Percentiles rank a stretch among this genome's conserved stretches.
Evolutionary conservation across 2,329 filamentous ascomycete species (phyloP).

Genomic region (Phyllosticta citrichinensis): DNA sequence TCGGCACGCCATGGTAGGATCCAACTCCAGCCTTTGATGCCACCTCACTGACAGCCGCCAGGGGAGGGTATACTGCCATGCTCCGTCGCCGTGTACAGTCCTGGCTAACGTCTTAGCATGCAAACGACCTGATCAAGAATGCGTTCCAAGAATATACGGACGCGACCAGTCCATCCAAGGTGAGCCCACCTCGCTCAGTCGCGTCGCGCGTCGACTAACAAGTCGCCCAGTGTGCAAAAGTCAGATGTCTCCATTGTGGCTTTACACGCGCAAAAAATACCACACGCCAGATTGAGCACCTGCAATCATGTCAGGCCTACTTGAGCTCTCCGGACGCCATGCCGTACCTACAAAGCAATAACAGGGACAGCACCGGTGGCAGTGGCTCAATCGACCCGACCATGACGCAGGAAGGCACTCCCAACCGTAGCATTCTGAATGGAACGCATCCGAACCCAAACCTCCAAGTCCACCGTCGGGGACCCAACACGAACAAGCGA

Average conservation of each 20-base stretch:
- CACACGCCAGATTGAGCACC: slow-evolving; percentile 41
- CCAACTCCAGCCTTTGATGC: background rate
- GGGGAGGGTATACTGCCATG: background rate
- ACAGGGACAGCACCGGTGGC: background rate
- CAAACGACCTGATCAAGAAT: slow-evolving; percentile 33
- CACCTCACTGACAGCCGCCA: background rate
- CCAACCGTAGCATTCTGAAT: slow-evolving; percentile 29
- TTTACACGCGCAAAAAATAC: slow-evolving; percentile 42
- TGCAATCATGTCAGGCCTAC: slow-evolving; percentile 36
- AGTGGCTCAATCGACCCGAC: slow-evolving; percentile 2
- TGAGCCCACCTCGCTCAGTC: slow-evolving; percentile 9
- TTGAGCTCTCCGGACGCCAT: slow-evolving; percentile 35
- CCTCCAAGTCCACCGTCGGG: slow-evolving; percentile 35
- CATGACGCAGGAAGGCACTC: slow-evolving; percentile 10
- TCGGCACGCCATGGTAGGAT: background rate
- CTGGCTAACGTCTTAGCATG: slow-evolving; percentile 18
- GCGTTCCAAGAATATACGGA: slow-evolving; percentile 33
- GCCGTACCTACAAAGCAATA: slow-evolving; percentile 18
- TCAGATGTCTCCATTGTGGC: slow-evolving; percentile 39
- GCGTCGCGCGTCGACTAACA: background rate
- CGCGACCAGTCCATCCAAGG: slow-evolving; percentile 31
- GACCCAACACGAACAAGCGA: slow-evolving; percentile 30
- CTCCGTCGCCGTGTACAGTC: background rate
- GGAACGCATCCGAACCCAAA: slow-evolving; percentile 40
- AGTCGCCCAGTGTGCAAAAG: slow-evolving; percentile 34